Evolutionary conservation across 2,329 filamentous ascomycete species (phyloP).

Genomic region (Tolypocladium ophioglossoides): DNA sequence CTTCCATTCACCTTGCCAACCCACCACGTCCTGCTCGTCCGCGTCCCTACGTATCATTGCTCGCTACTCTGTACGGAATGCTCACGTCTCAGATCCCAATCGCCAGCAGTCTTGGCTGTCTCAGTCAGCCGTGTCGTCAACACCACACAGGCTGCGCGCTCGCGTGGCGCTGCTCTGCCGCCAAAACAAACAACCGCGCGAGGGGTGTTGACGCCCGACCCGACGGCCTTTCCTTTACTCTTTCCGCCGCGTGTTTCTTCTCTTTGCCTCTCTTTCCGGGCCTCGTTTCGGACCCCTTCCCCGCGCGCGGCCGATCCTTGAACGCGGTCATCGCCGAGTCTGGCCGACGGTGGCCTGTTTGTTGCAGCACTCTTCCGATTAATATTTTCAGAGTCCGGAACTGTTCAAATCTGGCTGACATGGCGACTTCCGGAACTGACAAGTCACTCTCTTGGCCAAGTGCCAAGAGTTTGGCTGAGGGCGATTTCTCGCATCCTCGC

Average conservation of each 20-base stretch:
- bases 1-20: not conserved
- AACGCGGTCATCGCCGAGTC: not conserved
- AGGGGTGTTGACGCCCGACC: not conserved
- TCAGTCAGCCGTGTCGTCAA: not conserved
- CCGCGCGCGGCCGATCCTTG: not conserved
- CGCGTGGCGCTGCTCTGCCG: not conserved
- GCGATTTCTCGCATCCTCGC: no score
- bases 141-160: not conserved
- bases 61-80: no score
- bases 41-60: not conserved
- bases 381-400: no score
- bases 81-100: no score
- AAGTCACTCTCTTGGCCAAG: no score
- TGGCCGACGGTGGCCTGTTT: not conserved
- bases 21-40: not conserved
- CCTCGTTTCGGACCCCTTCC: not conserved
- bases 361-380: no score
- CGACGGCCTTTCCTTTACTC: not conserved
- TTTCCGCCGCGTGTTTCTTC: not conserved
- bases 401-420: no score
- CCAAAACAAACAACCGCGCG: not conserved
- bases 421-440: no score
- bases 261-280: not conserved
- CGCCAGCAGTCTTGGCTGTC: no score
- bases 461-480: no score